Evolutionary conservation across 192 early-diverging fungal species (phyloP), one percentile per base, ranked within the genome.

Genomic region (Podila epicladia): DNA sequence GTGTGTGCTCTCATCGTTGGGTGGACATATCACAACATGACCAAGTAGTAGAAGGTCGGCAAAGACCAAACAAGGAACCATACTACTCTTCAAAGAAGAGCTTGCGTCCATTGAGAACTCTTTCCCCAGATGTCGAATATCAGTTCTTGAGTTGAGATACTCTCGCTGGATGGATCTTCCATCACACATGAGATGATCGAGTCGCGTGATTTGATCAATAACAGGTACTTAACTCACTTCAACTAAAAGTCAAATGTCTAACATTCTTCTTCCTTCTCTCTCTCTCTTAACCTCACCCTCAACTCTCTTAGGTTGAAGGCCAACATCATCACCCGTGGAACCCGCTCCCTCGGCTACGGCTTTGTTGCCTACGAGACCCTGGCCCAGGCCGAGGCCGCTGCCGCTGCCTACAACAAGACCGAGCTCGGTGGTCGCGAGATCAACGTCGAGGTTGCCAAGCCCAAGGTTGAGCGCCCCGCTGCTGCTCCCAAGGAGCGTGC

Each of bases 271-370:
- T 50, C 2, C 50, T 58, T 22, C 29, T 38, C 6, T 64, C 53
- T 12, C 31, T 20, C 17, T 66, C 11, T 79, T 66, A 22, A 51
- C 59, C 55, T 7, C 13, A 62, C 33, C 6, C 35, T 45, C 41
- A 45, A 45, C 41, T 29, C 6, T 12, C 38, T 28, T 85, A 94
- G 93, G 50, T 70, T 86, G 60, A 88, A 92, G 64, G 94, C 93
- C 31, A 91, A 91, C 70, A 89, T 98, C 67, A 96, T 97, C 80
- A 91, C 86, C 58, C 93, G 93, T 57, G 91, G 92, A 41, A 80
- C 85, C 32, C 93, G 95, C 71, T 94, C 96, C 41, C 88, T 95
- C 68, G 98, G 98, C 62, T 98, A 95, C 84, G 98, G 98, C 20
- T 99, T 98, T 83, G 94, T 98, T 13, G 88, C 94, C 45, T 97